Evolutionary conservation across 2,329 filamentous ascomycete species (phyloP), one percentile per base, ranked within the genome.

Genomic region (Trichoderma hamatum): DNA sequence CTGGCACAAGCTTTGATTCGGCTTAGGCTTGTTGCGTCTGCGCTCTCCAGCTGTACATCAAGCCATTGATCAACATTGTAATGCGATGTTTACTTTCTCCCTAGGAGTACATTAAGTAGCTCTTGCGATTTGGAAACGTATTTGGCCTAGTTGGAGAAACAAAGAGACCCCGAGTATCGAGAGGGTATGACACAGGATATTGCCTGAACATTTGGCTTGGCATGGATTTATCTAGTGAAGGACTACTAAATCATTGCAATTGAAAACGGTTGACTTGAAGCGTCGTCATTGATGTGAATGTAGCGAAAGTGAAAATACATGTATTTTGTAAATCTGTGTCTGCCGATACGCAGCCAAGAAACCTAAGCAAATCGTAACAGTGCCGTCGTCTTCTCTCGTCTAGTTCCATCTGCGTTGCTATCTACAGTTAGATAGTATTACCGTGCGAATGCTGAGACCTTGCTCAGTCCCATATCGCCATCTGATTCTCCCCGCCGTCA

Each of bases 1-100:
- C 63, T 11, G 63, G 63, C 39, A 67, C 63, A n/a, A 67, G 63
- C 54, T 67, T 67, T 19, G 54, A 67, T 34, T 67, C 54, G 16
- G 21, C n/a, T 14, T 67, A 67, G 56, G 11, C 28, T 21, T n/a
- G 6, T 28, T 51, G 24, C 14, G 13, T n/a, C 39, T 5, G 5
- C 21, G 7, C 28, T 67, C 30, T 67, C 14, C n/a, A 9, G 54
- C 63, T 55, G 11, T 5, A 28, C 39, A 58, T 26, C 3, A 21
- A 49, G n/a, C 5, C 14, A 36, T 36, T 36, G 21, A 36, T 34
- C 28, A 43, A 30, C 28, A 51, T 49, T 49, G n/a, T 32, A 2
- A 24, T 49, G 7, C 36, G 26, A 56, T 43, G 55, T 32, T 61
- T 36, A 32, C 16, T 67, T 36, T n/a, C 4, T 56, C 28, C 19